Evolutionary conservation across 495 filamentous ascomycete species (phyloP).

Genomic region (Penicillium salamii): DNA sequence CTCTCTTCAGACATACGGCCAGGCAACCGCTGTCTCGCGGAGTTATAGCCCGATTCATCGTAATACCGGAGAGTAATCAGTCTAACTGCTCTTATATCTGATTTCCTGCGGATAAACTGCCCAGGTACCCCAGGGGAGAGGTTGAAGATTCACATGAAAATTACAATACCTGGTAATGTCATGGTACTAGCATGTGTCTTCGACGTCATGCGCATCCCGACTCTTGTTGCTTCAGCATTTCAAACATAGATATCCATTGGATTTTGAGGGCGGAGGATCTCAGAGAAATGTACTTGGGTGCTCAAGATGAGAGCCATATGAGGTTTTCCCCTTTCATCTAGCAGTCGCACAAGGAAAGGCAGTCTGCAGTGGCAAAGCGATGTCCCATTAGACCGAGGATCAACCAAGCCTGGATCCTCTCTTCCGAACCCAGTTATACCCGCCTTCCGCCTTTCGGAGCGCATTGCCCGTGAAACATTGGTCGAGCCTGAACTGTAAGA

Average conservation of each 20-base stretch:
- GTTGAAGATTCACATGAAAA: constrained; percentile 24
- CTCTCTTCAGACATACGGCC: neutral
- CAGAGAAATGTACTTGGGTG: neutral
- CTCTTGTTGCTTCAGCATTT: neutral
- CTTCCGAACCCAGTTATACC: constrained; percentile 36
- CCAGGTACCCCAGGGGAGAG: too few relatives aligned
- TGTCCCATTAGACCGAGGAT: constrained; percentile 45
- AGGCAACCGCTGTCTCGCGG: neutral
- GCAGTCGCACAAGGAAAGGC: neutral
- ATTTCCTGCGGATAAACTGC: neutral
- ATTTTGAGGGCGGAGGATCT: too few relatives aligned
- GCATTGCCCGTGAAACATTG: constrained; percentile 29
- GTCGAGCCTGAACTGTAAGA: constrained; percentile 4
- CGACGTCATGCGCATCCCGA: constrained; percentile 29
- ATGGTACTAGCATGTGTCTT: constrained; percentile 33
- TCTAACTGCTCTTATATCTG: neutral
- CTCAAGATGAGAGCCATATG: constrained; percentile 15
- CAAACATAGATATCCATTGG: too few relatives aligned
- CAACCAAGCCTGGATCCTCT: constrained; percentile 38
- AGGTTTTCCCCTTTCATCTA: neutral
- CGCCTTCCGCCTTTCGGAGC: constrained; percentile 31
- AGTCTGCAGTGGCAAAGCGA: constrained; percentile 10
- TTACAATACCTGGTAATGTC: constrained; percentile 23
- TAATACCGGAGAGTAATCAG: neutral
- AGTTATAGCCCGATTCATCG: neutral